Evolutionary conservation across 306 rosid species (phyloP).

Genomic region (Aeschynomene evenia): DNA sequence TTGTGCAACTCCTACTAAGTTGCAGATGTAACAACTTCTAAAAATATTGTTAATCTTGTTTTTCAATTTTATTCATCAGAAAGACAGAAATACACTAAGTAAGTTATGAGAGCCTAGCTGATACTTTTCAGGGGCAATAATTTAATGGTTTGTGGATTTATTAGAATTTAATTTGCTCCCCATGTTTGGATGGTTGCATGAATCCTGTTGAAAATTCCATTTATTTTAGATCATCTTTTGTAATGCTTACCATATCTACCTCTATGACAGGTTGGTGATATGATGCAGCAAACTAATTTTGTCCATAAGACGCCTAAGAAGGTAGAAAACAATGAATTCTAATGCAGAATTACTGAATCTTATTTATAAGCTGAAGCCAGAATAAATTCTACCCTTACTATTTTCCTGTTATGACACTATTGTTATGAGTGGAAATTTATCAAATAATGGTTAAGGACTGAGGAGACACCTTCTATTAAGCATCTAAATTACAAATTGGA

Average conservation of each 20-base stretch:
- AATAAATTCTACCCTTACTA: neutral
- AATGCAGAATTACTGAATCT: constrained; percentile 15
- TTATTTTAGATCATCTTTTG: constrained; percentile 6
- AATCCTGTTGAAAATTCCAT: neutral
- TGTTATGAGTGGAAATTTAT: neutral
- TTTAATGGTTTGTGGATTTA: neutral
- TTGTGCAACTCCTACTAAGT: constrained; percentile 13
- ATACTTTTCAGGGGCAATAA: constrained; percentile 1
- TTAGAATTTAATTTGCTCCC: constrained; percentile 15
- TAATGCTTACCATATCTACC: constrained; percentile 26
- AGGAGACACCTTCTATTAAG: neutral
- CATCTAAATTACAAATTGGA: constrained; percentile 20
- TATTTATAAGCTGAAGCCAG: neutral
- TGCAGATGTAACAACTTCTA: constrained; percentile 3
- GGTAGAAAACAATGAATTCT: constrained; percentile 40
- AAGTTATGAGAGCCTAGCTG: constrained; percentile 8
- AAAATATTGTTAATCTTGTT: constrained; percentile 4
- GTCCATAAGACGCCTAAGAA: constrained; percentile 81
- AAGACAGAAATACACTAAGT: constrained; percentile 6
- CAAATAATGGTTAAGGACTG: neutral
- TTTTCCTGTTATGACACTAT: neutral
- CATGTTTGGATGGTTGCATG: constrained; percentile 20
- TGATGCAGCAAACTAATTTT: constrained; percentile 59
- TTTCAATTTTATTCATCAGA: neutral
- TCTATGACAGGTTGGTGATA: constrained; percentile 60